Evolutionary conservation across 495 filamentous ascomycete genomes (phyloP), one percentile per base, ranked within the genome.

Genomic region (Annulohypoxylon maeteangense): DNA sequence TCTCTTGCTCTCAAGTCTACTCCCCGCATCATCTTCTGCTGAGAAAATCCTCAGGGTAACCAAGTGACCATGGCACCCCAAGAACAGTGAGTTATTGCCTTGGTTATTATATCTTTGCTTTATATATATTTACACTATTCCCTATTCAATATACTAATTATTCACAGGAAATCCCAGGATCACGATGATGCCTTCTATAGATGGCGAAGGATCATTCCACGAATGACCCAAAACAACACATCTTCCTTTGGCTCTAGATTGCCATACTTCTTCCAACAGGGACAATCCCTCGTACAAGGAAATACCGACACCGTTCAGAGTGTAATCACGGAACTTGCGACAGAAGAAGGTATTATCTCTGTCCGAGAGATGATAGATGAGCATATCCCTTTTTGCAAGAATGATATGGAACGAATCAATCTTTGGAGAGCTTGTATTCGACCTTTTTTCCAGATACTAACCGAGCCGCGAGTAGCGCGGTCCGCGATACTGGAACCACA

Each of bases 381-480:
- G 10, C 65, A 45, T n/a, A 32, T 69, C 11, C 34, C 48, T 2
- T 42, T 48, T 2, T 65, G 61, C 22, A 8, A 4, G 12, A 60
- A 38, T 4, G 48, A 68, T 20, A 0, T 7, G 29, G 47, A 50
- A 14, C 36, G 70, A 0, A n/a, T 62, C 12, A 59, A 14, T 11
- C 47, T 68, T 20, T 73, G 70, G 70, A 56, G 54, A 4, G 32
- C 20, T 20, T 65, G 61, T 16, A 31, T 73, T 20, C 36, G 32
- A 12, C 70, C 70, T 10, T 25, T 73, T 12, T 69, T 73, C 56
- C n/a, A 23, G 11, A 50, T 73, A 11, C 47, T 73, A 14, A 57
- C 55, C 0, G 65, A 73, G 16, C 45, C 54, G 7, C 66, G 65
- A 36, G 70, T 73, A 10, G 14, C 44, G 29, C 53, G 36, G 12